A percentile compares a stretch with the other conserved stretches of the same genome.
Evolutionary conservation across 257 asterid genomes (phyloP).

Genomic region (Fraxinus cuspidata): DNA sequence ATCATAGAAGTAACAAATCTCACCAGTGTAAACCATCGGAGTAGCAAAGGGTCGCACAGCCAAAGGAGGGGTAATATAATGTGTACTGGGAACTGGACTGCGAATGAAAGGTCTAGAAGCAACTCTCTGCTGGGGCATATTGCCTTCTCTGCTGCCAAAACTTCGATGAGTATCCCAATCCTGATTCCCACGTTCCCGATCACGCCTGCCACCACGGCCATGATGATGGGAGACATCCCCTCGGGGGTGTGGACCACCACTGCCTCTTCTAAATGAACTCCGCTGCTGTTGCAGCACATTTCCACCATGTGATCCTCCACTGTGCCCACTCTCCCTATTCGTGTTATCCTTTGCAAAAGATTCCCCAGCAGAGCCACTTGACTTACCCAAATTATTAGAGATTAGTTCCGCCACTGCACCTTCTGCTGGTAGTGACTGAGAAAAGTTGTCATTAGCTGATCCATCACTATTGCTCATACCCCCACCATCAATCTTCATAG

Average conservation of each 20-base stretch:
- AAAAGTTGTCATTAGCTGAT: slow-evolving; percentile 39
- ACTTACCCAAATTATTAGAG: slow-evolving; percentile 37
- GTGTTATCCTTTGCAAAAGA: slow-evolving; percentile 40
- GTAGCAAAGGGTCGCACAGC: slow-evolving; percentile 46
- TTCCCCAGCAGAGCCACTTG: slow-evolving; percentile 38
- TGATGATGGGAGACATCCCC: slow-evolving; percentile 61
- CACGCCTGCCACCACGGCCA: slow-evolving; percentile 63
- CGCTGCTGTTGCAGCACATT: slow-evolving; percentile 57
- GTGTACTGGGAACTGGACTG: slow-evolving; percentile 45
- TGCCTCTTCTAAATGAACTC: slow-evolving; percentile 58
- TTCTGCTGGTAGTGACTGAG: slow-evolving; percentile 43
- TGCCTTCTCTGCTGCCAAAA: slow-evolving; percentile 58
- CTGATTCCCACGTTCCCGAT: slow-evolving; percentile 58
- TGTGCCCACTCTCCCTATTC: slow-evolving; percentile 51
- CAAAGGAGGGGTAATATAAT: slow-evolving; percentile 48
- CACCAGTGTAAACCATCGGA: slow-evolving; percentile 64
- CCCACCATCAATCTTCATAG: slow-evolving; percentile 52
- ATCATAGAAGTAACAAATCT: slow-evolving; percentile 26
- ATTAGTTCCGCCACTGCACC: slow-evolving; percentile 32
- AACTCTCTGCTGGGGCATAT: slow-evolving; percentile 50
- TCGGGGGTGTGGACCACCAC: slow-evolving; percentile 54
- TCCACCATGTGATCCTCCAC: slow-evolving; percentile 51
- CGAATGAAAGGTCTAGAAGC: slow-evolving; percentile 55
- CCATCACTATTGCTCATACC: slow-evolving; percentile 37
- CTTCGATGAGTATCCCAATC: slow-evolving; percentile 51